Conservation (phyloP, 2,329 filamentous ascomycete species). For the Hypoxylon sp. region DNA sequence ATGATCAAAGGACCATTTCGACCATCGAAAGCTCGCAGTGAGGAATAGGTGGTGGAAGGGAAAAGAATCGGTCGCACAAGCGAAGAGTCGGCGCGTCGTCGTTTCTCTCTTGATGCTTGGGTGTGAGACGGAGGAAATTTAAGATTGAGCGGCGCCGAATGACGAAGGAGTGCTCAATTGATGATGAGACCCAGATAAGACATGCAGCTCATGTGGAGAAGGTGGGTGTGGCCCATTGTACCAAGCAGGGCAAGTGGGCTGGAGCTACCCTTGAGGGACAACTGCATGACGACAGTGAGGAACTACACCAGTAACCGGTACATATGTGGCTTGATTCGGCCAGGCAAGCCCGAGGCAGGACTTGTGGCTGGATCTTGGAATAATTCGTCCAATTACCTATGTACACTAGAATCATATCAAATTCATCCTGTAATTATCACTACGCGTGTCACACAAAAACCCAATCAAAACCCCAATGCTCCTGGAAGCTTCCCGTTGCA, state of each 20-base stretch:
- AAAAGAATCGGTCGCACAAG: slow-evolving; percentile 14
- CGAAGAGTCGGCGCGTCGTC: slow-evolving; percentile 12
- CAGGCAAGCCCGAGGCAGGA: background rate
- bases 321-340: slow-evolving; percentile 1
- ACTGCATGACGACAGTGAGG: slow-evolving; percentile 1
- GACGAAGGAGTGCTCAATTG: slow-evolving; percentile 34
- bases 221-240: no score
- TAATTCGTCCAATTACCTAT: background rate
- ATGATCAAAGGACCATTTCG: slow-evolving; percentile 28
- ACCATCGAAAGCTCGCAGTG: slow-evolving; percentile 21
- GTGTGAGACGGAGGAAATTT: slow-evolving; percentile 5
- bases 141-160: slow-evolving; percentile 15
- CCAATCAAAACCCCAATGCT: no score
- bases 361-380: background rate
- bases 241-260: slow-evolving; percentile 17
- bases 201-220: slow-evolving; percentile 33
- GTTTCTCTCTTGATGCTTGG: background rate
- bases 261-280: slow-evolving; percentile 29
- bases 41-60: background rate
- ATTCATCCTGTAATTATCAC: no score
- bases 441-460: no score
- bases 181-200: slow-evolving; percentile 27
- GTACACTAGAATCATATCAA: no score
- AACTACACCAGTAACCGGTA: no score
- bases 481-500: no score